Percentiles rank a stretch among this genome's conserved stretches.
These are phyloP conservation scores for Pestalotiopsis sp. DNA, from an alignment of 2,329 filamentous ascomycete species.

Conservation along the genomic window DNA sequence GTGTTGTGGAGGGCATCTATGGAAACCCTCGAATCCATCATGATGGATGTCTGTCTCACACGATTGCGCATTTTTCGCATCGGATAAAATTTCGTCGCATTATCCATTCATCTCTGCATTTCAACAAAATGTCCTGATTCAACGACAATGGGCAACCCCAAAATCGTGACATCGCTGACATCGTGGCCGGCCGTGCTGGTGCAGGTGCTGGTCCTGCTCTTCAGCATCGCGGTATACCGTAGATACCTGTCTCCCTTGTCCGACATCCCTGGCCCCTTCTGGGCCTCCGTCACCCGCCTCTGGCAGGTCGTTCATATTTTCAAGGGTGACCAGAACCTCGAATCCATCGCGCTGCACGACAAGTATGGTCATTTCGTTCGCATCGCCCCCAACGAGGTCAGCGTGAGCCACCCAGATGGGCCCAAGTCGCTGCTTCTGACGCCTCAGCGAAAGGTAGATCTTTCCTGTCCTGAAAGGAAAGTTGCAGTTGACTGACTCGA, in stretches of 20 bases:
- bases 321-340: constrained; percentile 13
- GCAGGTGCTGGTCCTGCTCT: constrained; percentile 37
- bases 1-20: background rate
- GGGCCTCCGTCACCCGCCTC: constrained; percentile 14
- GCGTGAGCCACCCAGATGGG: background rate
- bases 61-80: background rate
- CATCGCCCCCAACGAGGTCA: constrained; percentile 7
- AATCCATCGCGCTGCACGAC: constrained; percentile 11
- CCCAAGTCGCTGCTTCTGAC: background rate
- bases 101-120: too few species aligned
- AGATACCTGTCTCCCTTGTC: constrained; percentile 11
- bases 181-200: background rate
- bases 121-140: background rate
- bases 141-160: background rate
- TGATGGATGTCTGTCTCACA: background rate
- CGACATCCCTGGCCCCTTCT: constrained; percentile 13
- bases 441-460: constrained; percentile 1
- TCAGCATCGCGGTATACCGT: constrained; percentile 9
- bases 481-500: background rate
- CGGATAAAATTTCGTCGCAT: too few species aligned
- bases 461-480: background rate
- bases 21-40: background rate
- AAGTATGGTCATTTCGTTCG: constrained; percentile 12
- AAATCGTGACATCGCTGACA: background rate
- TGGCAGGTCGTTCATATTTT: constrained; percentile 14